Base-by-base conservation (phyloP, 805 yeast genomes). In the Lachancea meyersii region DNA sequence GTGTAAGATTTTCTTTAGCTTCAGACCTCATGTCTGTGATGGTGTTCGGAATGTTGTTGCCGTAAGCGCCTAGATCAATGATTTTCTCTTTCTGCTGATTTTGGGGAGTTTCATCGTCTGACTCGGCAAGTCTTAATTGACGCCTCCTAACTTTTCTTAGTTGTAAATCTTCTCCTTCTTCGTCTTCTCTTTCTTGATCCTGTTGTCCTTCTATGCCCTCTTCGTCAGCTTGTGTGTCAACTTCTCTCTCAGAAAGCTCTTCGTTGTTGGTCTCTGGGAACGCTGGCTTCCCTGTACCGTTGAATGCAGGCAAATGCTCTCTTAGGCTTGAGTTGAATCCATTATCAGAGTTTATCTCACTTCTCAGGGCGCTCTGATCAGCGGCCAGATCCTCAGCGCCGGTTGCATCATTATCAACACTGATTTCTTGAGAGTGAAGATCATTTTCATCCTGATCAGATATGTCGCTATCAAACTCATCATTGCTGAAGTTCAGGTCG, bases 61-160 rank as follows among this genome's bases (percentile, higher is more conserved):
- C 65, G 43, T 58, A 60, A 16, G 53, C 49, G 2, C 65, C 65
- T 8, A 60, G 33, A 40, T 57, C 47, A 16, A 60, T 60, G 7
- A 51, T 45, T 28, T 51, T 54, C 14, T 43, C 43, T 21, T 40
- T 31, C 2, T 19, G 10, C 22, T 22, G 30, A 13, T 13, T 21
- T 8, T 16, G 27, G 26, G 10, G 16, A 17, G 17, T 16, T 14
- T 31, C 42, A 23, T 24, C 33, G 18, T 40, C 43, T 4, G 38
- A 40, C 9, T 40, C 52, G 20, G 37, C 35, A 14, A n/a, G 14
- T 8, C 8, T 14, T 3, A 22, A 3, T 6, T 22, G 32, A 4
- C 31, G 19, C 18, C 10, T 23, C n/a, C 14, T 31, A n/a, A 10
- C 22, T 14, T 22, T 22, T 5, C 23, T 31, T 11, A 31, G 27